Evolutionary conservation across 768 basidiomycete species (phyloP), one percentile per base, ranked within the genome.

Genomic region (Rhodotorula babjevae): DNA sequence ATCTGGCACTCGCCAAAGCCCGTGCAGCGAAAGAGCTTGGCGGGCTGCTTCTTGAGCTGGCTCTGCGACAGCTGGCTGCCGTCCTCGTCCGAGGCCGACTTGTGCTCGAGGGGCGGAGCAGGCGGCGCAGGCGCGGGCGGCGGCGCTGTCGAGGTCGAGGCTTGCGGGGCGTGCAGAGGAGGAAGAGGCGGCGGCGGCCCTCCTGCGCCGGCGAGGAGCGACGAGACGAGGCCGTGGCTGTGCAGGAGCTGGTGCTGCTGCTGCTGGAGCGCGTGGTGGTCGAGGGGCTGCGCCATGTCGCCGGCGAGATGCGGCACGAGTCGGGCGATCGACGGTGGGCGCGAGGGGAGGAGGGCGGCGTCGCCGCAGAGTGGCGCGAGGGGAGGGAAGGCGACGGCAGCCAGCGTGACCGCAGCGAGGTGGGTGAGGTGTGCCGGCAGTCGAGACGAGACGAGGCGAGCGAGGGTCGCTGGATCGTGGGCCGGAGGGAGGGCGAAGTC

Each of bases 1-100:
- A 96, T 97, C 70, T 90, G 86, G 83, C 95, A 98, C 62, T 93
- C 92, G 77, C 92, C 93, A 80, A 90, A 97, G 21, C 94, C 94
- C 63, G 88, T 87, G 83, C 95, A 98, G 79, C 93, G 90, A 81
- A 96, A 98, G 44, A 76, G 47, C 64, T 78, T 78, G 6, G 59
- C 12, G 15, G 52, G 49, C 61, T 58, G 66, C 40, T 58, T 67
- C 52, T 67, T 67, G 7, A 19, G 11, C 58, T 46, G 33, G 56
- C 15, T 40, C 49, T n/a, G 49, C 47, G 23, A 12, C 12, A 25
- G 9, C 33, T 6, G 29, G 27, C 52, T 44, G 8, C 58, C 47
- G 27, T 36, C 57, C 9, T 31, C 53, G 21, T 42, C 53, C 36
- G 9, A 25, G 10, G 44, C 12, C 47, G 16, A 1, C 9, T 31